These are phyloP conservation scores for Coemansia sp. DNA, from an alignment of 192 early-diverging fungal genomes.

Conservation along the genomic window DNA sequence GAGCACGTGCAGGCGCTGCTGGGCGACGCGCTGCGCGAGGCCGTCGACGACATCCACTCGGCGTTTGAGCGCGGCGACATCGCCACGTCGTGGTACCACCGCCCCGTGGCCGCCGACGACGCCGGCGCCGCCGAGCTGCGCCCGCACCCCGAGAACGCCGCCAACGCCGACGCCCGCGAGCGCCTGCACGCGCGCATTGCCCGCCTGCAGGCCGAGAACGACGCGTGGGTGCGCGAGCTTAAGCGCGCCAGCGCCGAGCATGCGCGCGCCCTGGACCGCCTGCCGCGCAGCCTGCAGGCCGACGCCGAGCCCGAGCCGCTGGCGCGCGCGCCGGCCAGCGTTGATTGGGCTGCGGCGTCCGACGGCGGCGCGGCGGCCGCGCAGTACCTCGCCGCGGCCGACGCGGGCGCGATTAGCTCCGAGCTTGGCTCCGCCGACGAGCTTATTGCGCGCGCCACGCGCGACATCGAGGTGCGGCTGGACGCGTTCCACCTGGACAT, in stretches of 20 bases:
- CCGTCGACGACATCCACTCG: slow-evolving; percentile 40
- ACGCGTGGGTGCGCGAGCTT: slow-evolving; percentile 38
- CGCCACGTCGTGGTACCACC: slow-evolving; percentile 50
- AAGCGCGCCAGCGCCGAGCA: slow-evolving; percentile 31
- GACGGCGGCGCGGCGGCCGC: not conserved
- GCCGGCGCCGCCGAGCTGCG: slow-evolving; percentile 6
- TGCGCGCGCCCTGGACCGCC: slow-evolving; percentile 21
- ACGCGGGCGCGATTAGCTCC: not conserved
- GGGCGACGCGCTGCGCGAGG: slow-evolving; percentile 29
- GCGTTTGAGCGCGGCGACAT: slow-evolving; percentile 43
- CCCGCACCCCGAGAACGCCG: slow-evolving; percentile 40
- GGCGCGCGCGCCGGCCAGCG: not conserved
- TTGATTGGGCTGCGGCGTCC: slow-evolving; percentile 16
- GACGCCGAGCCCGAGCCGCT: slow-evolving; percentile 12
- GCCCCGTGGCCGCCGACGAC: slow-evolving; percentile 10
- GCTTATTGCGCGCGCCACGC: slow-evolving; percentile 14
- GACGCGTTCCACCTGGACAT: slow-evolving; percentile 41
- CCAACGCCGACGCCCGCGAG: slow-evolving; percentile 27
- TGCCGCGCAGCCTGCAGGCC: slow-evolving; percentile 16
- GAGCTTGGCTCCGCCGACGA: slow-evolving; percentile 21
- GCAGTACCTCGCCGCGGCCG: slow-evolving; percentile 2
- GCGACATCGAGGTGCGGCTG: slow-evolving; percentile 35
- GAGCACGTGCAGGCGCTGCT: slow-evolving; percentile 13
- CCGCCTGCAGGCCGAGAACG: slow-evolving; percentile 16
- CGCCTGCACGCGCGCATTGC: slow-evolving; percentile 19